Conservation (phyloP, 345 rosid species). For the Clausena lansium region DNA sequence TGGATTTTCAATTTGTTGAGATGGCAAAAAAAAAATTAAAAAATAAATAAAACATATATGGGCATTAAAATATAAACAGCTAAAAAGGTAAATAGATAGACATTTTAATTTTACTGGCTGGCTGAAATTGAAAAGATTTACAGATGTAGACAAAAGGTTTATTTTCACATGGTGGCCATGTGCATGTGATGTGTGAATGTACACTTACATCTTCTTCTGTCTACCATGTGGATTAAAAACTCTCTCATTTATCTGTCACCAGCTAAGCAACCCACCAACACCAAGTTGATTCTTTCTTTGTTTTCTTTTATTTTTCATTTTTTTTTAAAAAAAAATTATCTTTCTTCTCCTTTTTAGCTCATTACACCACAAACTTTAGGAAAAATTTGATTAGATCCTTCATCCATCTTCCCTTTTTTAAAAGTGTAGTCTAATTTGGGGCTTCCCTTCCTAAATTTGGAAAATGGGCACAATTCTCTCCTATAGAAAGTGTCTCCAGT, state of each 20-base stretch:
- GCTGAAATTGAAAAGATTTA: slow-evolving; percentile 14
- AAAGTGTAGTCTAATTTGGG: neutral
- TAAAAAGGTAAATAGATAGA: neutral
- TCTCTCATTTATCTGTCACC: slow-evolving; percentile 57
- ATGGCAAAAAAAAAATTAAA: too few species aligned
- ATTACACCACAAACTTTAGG: neutral
- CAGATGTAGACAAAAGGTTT: slow-evolving; percentile 24
- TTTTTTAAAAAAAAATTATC: neutral
- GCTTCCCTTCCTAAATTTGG: neutral
- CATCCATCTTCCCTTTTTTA: neutral
- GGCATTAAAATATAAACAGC: neutral
- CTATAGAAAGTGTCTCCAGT: neutral
- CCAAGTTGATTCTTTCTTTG: slow-evolving; percentile 19
- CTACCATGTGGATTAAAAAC: slow-evolving; percentile 60
- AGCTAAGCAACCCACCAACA: slow-evolving; percentile 56
- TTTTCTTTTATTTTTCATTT: neutral
- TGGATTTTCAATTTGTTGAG: neutral
- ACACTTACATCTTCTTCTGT: slow-evolving; percentile 36
- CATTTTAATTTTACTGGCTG: neutral
- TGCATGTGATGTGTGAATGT: slow-evolving; percentile 45
- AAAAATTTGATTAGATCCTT: neutral
- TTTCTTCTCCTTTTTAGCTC: neutral
- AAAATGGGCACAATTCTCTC: neutral
- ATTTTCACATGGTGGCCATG: slow-evolving; percentile 46
- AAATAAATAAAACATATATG: neutral